These are phyloP conservation scores for Rhizoctonia solani DNA, from an alignment of 1,284 basidiomycete genomes.

Conservation along the genomic window DNA sequence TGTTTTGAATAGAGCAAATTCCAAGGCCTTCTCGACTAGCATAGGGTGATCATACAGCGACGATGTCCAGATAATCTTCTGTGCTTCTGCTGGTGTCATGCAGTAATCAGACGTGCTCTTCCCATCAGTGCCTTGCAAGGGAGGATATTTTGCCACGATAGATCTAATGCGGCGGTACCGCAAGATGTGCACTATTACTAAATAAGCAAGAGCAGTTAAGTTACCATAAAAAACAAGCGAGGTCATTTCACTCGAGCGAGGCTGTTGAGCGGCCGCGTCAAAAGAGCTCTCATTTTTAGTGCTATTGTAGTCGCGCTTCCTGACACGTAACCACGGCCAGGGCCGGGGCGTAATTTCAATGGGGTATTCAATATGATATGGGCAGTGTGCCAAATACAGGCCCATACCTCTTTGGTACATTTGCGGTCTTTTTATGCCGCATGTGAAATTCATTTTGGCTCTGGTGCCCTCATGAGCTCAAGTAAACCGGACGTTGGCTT, in stretches of 20 bases:
- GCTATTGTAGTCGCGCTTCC: no score
- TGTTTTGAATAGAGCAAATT: constrained; percentile 25
- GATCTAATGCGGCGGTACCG: constrained; percentile 7
- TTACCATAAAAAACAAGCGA: background rate
- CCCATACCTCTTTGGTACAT: no score
- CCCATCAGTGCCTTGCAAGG: constrained; percentile 1
- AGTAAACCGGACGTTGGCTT: no score
- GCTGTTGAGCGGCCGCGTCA: background rate
- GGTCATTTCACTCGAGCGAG: background rate
- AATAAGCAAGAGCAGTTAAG: background rate
- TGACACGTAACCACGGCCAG: no score
- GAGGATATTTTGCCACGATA: background rate
- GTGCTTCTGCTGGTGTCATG: constrained; percentile 27
- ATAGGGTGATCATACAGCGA: constrained; percentile 4
- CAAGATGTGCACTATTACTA: constrained; percentile 7
- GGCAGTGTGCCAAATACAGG: no score
- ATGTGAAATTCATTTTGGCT: no score
- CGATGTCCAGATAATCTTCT: constrained; percentile 9
- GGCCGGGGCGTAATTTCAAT: no score
- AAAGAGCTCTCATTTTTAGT: no score
- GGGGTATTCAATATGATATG: no score
- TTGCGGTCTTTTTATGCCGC: no score
- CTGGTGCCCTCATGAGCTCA: no score
- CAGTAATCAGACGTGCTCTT: constrained; percentile 11
- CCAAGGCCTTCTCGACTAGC: constrained; percentile 11